A percentile compares a stretch with the other conserved stretches of the same genome.
phyloP scores from a whole-genome alignment of 73 alveolate genomes.

The Durusdinium trenchii region DNA sequence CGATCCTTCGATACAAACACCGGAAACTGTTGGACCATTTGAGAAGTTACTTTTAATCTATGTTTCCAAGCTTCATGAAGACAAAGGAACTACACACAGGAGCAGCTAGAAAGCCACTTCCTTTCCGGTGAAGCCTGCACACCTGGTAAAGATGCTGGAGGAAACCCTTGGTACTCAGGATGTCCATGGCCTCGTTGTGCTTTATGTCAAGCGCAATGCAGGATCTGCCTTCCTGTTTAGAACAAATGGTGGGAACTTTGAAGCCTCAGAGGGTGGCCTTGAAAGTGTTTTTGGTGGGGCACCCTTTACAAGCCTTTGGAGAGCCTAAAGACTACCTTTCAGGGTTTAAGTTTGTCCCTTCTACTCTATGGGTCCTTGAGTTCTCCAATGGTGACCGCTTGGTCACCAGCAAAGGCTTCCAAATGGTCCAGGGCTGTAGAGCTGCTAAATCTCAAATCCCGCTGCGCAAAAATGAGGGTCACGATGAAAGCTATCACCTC shows the following conservation, averaged over 20 bases:
- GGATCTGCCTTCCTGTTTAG: not conserved
- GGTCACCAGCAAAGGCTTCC: not conserved
- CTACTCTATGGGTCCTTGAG: not conserved
- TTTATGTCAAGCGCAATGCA: not conserved
- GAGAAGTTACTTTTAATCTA: not conserved
- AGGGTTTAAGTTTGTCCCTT: not conserved
- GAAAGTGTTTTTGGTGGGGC: not conserved
- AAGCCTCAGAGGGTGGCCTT: not conserved
- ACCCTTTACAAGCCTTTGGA: not conserved
- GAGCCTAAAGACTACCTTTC: not conserved
- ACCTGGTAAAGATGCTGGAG: not conserved
- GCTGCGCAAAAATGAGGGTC: not conserved
- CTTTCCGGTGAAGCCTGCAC: not conserved
- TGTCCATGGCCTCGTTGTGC: not conserved
- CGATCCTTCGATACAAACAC: not conserved
- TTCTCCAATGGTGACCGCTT: not conserved
- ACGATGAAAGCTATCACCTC: conserved; percentile 25
- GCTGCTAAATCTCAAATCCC: not conserved
- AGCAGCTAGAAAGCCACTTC: not conserved
- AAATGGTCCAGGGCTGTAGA: not conserved
- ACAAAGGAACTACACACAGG: conserved; percentile 4
- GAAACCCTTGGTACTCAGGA: not conserved
- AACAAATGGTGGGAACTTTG: not conserved
- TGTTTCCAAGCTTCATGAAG: not conserved
- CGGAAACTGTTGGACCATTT: not conserved